These are phyloP conservation scores for Dictyostelium capitatum DNA, from an alignment of 78 protist genomes.

Conservation along the genomic window DNA sequence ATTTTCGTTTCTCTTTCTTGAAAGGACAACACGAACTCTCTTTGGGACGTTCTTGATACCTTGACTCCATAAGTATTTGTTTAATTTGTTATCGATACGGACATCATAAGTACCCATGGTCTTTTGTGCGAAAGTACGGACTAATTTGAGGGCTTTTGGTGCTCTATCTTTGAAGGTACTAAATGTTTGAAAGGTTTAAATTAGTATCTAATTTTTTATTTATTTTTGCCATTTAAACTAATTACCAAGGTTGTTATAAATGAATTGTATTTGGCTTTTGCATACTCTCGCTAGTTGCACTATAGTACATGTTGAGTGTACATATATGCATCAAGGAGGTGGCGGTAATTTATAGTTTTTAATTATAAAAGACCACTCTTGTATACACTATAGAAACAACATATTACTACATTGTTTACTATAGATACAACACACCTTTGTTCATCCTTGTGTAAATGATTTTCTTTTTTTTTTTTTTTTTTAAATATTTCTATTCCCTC, in stretches of 20 bases:
- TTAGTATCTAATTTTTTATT: not conserved
- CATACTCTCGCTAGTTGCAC: too few relatives aligned
- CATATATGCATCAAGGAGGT: not conserved
- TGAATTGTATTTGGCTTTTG: too few relatives aligned
- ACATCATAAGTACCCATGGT: conserved; percentile 96
- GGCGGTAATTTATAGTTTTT: not conserved
- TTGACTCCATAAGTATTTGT: conserved; percentile 91
- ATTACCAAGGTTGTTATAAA: too few relatives aligned
- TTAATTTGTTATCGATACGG: conserved; percentile 91
- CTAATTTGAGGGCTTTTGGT: conserved; percentile 92
- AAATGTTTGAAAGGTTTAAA: not conserved
- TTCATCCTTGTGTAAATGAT: not conserved
- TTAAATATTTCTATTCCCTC: too few relatives aligned
- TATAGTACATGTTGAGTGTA: too few relatives aligned
- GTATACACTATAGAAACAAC: conserved; percentile 3
- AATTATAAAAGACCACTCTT: not conserved
- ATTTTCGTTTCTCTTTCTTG: conserved; percentile 95
- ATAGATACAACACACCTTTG: conserved; percentile 15
- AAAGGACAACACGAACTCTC: conserved; percentile 95
- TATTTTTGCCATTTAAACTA: too few relatives aligned
- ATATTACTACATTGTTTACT: not conserved
- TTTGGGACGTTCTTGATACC: conserved; percentile 93
- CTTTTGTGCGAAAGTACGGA: conserved; percentile 87
- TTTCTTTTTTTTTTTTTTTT: too few relatives aligned
- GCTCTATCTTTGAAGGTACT: conserved; percentile 96